Conservation (phyloP, 768 basidiomycete species). For the Tricholoma saponaceum region DNA sequence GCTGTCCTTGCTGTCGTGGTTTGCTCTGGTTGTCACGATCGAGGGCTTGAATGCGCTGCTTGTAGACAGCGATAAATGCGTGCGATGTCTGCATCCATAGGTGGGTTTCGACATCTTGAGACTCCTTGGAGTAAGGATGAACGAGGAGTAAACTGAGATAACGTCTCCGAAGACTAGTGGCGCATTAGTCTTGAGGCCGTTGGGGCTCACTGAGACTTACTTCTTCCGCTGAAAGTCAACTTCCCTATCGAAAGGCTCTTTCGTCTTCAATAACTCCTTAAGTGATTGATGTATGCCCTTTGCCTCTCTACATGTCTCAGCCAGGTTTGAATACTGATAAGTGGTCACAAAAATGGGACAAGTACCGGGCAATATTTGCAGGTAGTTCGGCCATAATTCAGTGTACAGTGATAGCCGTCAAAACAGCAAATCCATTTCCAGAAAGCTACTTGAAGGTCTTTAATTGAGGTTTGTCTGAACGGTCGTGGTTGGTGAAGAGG, state of each 20-base stretch:
- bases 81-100: conserved; percentile 95
- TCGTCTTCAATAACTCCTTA: conserved; percentile 70
- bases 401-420: conserved; percentile 17
- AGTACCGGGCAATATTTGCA: conserved; percentile 40
- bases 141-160: conserved; percentile 67
- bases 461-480: conserved; percentile 4
- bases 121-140: conserved; percentile 66
- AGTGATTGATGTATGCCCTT: conserved; percentile 69
- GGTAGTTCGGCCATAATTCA: conserved; percentile 41
- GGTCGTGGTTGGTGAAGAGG: conserved; percentile 1
- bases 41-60: conserved; percentile 63
- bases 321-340: neutral
- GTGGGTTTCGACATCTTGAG: conserved; percentile 75
- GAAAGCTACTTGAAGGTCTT: neutral
- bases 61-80: conserved; percentile 78
- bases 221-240: conserved; percentile 84
- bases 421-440: conserved; percentile 31
- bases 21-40: conserved; percentile 51
- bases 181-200: conserved; percentile 9
- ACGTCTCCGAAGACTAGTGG: conserved; percentile 58
- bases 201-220: conserved; percentile 42
- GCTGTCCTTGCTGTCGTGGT: conserved; percentile 23
- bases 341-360: conserved; percentile 10
- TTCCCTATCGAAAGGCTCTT: conserved; percentile 79
- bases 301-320: conserved; percentile 56